Base-by-base conservation (phyloP, 495 filamentous ascomycete species). In the Penicillium cinerascens region DNA sequence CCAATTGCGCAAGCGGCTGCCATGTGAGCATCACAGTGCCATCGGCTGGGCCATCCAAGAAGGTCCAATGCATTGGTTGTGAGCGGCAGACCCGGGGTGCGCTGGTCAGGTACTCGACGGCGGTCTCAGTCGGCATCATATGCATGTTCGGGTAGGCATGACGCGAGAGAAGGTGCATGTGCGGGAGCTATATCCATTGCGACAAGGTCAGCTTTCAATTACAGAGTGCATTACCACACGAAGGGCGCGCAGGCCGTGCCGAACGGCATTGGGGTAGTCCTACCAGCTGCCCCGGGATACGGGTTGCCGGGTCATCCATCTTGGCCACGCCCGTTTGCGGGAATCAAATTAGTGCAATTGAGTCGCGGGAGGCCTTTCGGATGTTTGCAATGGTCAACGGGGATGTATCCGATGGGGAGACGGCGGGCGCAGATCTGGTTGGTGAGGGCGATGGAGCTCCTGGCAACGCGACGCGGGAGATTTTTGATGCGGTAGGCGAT, bases 21-120 rank as follows among this genome's bases (percentile, higher is more conserved):
- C 92, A 97, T 35, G 85, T 87, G 20, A 97, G 77, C 64, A 91
- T 80, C 23, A 95, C 78, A 16, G 83, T 84, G 9, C 91, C 91
- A 72, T 95, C 88, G 27, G 73, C 75, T 4, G 92, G 92, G 25
- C 82, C 80, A 54, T 92, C 85, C 39, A 97, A 77, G 69, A 93
- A 96, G 16, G 86, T 91, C 92, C 92, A 98, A 63, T 82, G 86
- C 79, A 97, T 91, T 6, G 91, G 79, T 33, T 88, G 82, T 43
- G 77, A 70, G 55, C 89, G 83, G 54, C 85, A 86, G 35, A 88
- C 85, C 58, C 84, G 86, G 3, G 88, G 87, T n/a, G 90, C 91
- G 62, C 82, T 75, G 51, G 87, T 70, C 49, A 96, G 79, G 78
- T 86, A 91, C 57, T 86, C 83, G 37, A 88, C 82, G 7, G 89